Percentiles rank a stretch among this genome's conserved stretches.
phyloP scores from a whole-genome alignment of 495 filamentous ascomycete species.

The Parachaetomium inaequale region DNA sequence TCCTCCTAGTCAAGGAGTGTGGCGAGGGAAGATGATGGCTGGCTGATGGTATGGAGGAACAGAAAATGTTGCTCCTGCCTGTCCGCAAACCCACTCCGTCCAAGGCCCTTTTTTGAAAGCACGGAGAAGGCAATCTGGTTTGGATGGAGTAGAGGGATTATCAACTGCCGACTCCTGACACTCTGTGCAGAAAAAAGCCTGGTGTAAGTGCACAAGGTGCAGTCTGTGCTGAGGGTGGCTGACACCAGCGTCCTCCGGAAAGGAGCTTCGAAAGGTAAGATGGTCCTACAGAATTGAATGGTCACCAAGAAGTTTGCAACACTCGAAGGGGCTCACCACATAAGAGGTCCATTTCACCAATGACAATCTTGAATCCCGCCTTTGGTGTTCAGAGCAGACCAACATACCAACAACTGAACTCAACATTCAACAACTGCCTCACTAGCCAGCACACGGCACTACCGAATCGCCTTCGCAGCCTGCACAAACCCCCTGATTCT shows the following conservation, averaged over 20 bases:
- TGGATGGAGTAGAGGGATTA: not conserved
- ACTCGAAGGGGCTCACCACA: no score
- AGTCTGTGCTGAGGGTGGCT: no score
- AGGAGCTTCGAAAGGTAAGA: no score
- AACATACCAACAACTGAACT: not conserved
- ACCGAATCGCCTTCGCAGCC: constrained; percentile 59
- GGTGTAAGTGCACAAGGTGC: not conserved
- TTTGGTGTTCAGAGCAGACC: no score
- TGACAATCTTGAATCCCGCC: no score
- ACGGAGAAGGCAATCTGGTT: not conserved
- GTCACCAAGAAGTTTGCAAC: no score
- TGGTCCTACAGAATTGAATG: no score
- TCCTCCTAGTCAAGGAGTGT: not conserved
- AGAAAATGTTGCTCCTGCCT: not conserved
- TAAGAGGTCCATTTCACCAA: no score
- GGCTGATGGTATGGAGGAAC: no score
- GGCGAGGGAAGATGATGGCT: not conserved
- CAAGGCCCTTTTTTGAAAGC: not conserved
- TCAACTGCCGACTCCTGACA: no score
- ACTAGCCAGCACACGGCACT: not conserved
- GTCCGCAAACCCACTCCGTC: not conserved
- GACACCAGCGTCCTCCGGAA: no score
- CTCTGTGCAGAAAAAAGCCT: not conserved
- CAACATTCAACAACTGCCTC: not conserved
- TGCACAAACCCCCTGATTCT: constrained; percentile 81